Conservation (phyloP, 2,329 filamentous ascomycete species). For the Pyrenochaeta sp. region DNA sequence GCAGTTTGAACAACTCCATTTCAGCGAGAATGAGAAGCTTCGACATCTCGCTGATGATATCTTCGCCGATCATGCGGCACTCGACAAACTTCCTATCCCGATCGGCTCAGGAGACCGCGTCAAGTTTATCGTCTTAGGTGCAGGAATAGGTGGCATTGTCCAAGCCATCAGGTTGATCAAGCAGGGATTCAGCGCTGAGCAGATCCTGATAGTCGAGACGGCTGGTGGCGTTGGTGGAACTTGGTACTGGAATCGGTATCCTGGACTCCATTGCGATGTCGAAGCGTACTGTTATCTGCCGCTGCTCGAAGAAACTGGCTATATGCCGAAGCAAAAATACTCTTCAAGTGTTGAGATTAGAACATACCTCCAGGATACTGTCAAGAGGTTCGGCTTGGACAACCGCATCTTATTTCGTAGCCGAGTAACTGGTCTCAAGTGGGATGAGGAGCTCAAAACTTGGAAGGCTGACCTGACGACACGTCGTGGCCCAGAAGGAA, state of each 20-base stretch:
- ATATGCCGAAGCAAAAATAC: constrained; percentile 62
- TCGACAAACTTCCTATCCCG: constrained; percentile 19
- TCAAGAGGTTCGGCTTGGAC: constrained; percentile 41
- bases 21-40: constrained; percentile 18
- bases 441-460: constrained; percentile 53
- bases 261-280: constrained; percentile 62
- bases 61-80: constrained; percentile 22
- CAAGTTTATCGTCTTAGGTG: constrained; percentile 50
- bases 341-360: constrained; percentile 55
- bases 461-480: constrained; percentile 42
- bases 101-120: constrained; percentile 3
- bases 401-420: constrained; percentile 56
- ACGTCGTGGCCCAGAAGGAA: constrained; percentile 25
- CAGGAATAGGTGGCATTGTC: constrained; percentile 53
- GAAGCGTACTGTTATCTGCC: constrained; percentile 68
- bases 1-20: constrained; percentile 22
- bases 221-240: constrained; percentile 57
- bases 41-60: constrained; percentile 19
- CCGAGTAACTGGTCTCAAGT: constrained; percentile 45
- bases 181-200: constrained; percentile 40
- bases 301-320: constrained; percentile 66
- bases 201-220: constrained; percentile 53
- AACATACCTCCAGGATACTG: constrained; percentile 47
- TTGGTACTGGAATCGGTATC: constrained; percentile 55
- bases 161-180: constrained; percentile 49